Evolutionary conservation across 164 flowering plant genomes (phyloP).

Genomic region (Annona cherimola): DNA sequence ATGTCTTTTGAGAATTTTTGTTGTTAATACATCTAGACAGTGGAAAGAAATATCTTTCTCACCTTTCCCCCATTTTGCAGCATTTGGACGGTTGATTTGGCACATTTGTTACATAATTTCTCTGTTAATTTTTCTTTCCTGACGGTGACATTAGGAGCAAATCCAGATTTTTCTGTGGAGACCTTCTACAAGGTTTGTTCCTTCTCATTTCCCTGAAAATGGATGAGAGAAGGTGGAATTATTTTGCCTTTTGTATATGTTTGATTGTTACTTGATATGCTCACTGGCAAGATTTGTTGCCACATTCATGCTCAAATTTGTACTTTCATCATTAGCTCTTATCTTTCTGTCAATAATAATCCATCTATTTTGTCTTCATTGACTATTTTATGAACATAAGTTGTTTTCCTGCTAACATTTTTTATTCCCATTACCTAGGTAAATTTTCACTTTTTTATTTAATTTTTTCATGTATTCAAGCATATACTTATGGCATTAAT

Average conservation of each 20-base stretch:
- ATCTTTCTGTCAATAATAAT: too few relatives aligned
- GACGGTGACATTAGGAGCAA: slow-evolving; percentile 91
- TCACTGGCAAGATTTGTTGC: not conserved
- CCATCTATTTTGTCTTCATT: too few relatives aligned
- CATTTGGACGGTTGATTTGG: slow-evolving; percentile 98
- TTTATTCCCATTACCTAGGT: too few relatives aligned
- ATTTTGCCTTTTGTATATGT: not conserved
- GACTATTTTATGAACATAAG: too few relatives aligned
- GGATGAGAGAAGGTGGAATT: not conserved
- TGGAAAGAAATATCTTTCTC: not conserved
- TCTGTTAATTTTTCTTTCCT: slow-evolving; percentile 77
- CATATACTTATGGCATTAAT: too few relatives aligned
- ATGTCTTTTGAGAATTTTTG: too few relatives aligned
- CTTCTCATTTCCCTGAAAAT: too few relatives aligned
- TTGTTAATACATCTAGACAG: too few relatives aligned
- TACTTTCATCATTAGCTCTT: too few relatives aligned
- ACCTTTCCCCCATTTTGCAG: slow-evolving; percentile 35
- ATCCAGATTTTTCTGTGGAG: slow-evolving; percentile 78
- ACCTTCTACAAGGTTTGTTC: slow-evolving; percentile 74
- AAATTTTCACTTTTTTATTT: too few relatives aligned
- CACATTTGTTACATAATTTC: slow-evolving; percentile 73
- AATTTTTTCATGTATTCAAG: too few relatives aligned
- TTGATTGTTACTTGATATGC: not conserved
- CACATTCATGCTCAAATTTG: not conserved
- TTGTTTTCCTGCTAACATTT: too few relatives aligned